Percentiles rank a stretch among this genome's conserved stretches.
Conservation (phyloP, 345 rosid genomes). For the Salix arbutifolia region DNA sequence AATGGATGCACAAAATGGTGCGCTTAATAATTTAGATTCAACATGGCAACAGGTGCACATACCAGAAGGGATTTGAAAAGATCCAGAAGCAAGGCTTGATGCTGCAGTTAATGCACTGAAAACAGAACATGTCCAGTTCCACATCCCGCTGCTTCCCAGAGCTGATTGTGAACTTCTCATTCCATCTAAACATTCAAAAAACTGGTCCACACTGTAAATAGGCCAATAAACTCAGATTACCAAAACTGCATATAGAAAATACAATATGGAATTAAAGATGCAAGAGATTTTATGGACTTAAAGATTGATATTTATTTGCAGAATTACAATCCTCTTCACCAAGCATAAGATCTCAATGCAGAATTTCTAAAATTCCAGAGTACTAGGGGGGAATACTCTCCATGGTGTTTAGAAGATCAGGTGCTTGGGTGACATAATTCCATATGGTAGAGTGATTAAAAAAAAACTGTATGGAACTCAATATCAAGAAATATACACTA, state of each 20-base stretch:
- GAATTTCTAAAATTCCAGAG: too few species aligned
- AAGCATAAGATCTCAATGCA: too few species aligned
- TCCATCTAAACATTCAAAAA: conserved; percentile 93
- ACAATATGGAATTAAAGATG: background rate
- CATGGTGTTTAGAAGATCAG: too few species aligned
- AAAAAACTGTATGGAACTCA: background rate
- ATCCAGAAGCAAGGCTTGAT: conserved; percentile 96
- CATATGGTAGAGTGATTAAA: too few species aligned
- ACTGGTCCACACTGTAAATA: conserved; percentile 75
- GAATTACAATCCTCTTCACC: too few species aligned
- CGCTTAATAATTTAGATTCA: conserved; percentile 1
- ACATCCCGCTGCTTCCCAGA: conserved; percentile 86
- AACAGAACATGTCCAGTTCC: conserved; percentile 95
- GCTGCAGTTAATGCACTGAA: conserved; percentile 95
- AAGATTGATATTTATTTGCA: too few species aligned
- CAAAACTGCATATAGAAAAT: background rate
- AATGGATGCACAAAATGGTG: background rate
- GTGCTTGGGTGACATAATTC: too few species aligned
- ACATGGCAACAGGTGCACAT: conserved; percentile 21
- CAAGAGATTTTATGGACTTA: too few species aligned
- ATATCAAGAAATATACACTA: conserved; percentile 15
- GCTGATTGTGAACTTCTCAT: conserved; percentile 84
- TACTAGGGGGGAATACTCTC: background rate
- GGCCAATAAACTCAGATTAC: conserved; percentile 13
- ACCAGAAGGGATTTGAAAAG: conserved; percentile 82